These are phyloP conservation scores for Hypoxylon perforatum DNA, from an alignment of 495 filamentous ascomycete species.

Conservation along the genomic window DNA sequence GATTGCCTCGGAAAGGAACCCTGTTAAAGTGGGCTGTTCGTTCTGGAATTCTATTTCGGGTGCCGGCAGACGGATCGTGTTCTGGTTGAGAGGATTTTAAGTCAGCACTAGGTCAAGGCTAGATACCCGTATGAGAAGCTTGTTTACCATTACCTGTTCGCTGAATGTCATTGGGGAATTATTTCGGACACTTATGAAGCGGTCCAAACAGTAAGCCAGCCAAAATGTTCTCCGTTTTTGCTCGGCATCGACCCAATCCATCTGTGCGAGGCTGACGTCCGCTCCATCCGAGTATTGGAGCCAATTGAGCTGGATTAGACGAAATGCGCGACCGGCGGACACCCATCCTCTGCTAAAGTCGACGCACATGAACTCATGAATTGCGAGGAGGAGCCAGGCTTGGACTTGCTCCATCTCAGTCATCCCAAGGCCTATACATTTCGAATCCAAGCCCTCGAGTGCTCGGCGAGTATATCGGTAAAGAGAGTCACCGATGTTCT, in stretches of 20 bases:
- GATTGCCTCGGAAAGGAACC: slow-evolving; percentile 59
- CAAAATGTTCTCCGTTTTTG: slow-evolving; percentile 61
- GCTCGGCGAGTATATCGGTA: slow-evolving; percentile 61
- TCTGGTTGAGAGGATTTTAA: slow-evolving; percentile 40
- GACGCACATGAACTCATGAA: slow-evolving; percentile 64
- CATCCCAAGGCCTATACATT: slow-evolving; percentile 24
- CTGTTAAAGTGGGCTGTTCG: slow-evolving; percentile 54
- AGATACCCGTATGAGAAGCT: background rate
- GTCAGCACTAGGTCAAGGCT: slow-evolving; percentile 21
- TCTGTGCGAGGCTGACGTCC: slow-evolving; percentile 23
- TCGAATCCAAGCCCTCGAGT: slow-evolving; percentile 53
- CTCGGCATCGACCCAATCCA: slow-evolving; percentile 54
- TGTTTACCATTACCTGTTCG: slow-evolving; percentile 57
- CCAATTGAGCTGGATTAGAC: slow-evolving; percentile 59
- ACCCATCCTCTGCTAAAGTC: slow-evolving; percentile 58
- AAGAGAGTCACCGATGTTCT: slow-evolving; percentile 56
- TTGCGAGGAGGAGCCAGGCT: slow-evolving; percentile 65
- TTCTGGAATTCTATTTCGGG: slow-evolving; percentile 63
- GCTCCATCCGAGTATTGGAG: slow-evolving; percentile 50
- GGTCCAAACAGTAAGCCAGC: slow-evolving; percentile 61
- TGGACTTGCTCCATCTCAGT: slow-evolving; percentile 60
- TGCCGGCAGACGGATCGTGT: slow-evolving; percentile 57
- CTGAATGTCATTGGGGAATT: slow-evolving; percentile 60
- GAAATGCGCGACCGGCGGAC: slow-evolving; percentile 59
- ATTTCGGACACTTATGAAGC: slow-evolving; percentile 60